A percentile compares a stretch with the other conserved stretches of the same genome.
These are phyloP conservation scores for Macrolepiota fuliginosa DNA, from an alignment of 768 basidiomycete genomes.

Conservation along the genomic window DNA sequence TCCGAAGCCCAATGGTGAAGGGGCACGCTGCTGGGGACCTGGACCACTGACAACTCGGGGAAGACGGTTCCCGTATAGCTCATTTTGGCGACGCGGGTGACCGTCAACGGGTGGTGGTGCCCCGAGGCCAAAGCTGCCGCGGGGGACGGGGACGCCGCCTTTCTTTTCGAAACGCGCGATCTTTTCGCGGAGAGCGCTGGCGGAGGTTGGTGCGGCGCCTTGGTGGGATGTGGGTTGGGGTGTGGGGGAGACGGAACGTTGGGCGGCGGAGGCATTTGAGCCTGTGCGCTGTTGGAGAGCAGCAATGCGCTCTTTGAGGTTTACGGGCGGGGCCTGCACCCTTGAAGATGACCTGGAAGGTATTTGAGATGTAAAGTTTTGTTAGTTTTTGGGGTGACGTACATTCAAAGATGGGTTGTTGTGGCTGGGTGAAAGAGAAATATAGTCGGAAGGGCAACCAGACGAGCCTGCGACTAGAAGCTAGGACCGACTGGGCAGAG, in stretches of 20 bases:
- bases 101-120: too few relatives aligned
- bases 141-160: too few relatives aligned
- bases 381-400: not conserved
- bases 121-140: too few relatives aligned
- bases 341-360: conserved; percentile 27
- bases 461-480: conserved; percentile 7
- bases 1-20: too few relatives aligned
- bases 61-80: too few relatives aligned
- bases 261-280: conserved; percentile 17
- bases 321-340: conserved; percentile 36
- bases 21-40: too few relatives aligned
- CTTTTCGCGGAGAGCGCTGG: too few relatives aligned
- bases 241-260: conserved; percentile 28
- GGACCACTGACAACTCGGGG: too few relatives aligned
- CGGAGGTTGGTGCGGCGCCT: too few relatives aligned
- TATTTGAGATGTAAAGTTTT: not conserved
- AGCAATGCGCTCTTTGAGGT: conserved; percentile 82
- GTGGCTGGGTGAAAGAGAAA: not conserved
- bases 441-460: not conserved
- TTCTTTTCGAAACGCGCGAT: too few relatives aligned
- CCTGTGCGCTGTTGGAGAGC: conserved; percentile 67
- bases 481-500: not conserved
- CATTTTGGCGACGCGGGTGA: too few relatives aligned
- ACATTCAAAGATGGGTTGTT: conserved; percentile 2
- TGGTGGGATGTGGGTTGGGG: conserved; percentile 19